A percentile compares a stretch with the other conserved stretches of the same genome.
phyloP scores from a whole-genome alignment of 768 basidiomycete genomes.

The Hortiboletus campestris region DNA sequence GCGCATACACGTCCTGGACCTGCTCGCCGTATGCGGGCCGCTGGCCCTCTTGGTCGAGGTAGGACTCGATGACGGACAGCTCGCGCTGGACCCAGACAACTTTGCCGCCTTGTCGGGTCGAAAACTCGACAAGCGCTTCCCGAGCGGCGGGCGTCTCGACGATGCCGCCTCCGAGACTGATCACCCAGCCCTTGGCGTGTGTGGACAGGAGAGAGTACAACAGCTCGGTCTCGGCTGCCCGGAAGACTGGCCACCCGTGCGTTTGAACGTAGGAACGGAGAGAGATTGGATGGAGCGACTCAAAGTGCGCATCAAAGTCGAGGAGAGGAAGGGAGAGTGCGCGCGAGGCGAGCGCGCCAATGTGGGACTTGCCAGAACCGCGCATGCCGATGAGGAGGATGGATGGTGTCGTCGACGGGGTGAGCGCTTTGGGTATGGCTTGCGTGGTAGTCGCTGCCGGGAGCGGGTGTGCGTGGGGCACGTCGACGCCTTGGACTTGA shows the following conservation, averaged over 20 bases:
- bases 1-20: conserved; percentile 75
- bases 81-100: conserved; percentile 86
- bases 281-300: conserved; percentile 54
- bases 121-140: conserved; percentile 66
- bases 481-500: conserved; percentile 80
- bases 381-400: conserved; percentile 93
- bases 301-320: conserved; percentile 85
- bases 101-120: conserved; percentile 50
- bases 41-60: conserved; percentile 69
- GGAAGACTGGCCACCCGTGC: conserved; percentile 89
- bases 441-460: conserved; percentile 46
- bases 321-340: conserved; percentile 71
- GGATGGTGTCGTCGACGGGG: conserved; percentile 44
- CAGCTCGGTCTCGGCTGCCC: conserved; percentile 69
- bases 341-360: conserved; percentile 75
- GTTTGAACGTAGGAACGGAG: conserved; percentile 77
- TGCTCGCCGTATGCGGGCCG: conserved; percentile 90
- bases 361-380: conserved; percentile 90
- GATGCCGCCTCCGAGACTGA: conserved; percentile 93
- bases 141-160: conserved; percentile 83
- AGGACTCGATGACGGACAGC: conserved; percentile 75
- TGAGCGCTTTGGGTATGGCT: conserved; percentile 4
- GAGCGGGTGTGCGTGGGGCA: conserved; percentile 37
- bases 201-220: conserved; percentile 64
- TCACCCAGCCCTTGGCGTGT: conserved; percentile 59